phyloP scores from a whole-genome alignment of 2,329 filamentous ascomycete genomes.

The Thielaviopsis punctulata region DNA sequence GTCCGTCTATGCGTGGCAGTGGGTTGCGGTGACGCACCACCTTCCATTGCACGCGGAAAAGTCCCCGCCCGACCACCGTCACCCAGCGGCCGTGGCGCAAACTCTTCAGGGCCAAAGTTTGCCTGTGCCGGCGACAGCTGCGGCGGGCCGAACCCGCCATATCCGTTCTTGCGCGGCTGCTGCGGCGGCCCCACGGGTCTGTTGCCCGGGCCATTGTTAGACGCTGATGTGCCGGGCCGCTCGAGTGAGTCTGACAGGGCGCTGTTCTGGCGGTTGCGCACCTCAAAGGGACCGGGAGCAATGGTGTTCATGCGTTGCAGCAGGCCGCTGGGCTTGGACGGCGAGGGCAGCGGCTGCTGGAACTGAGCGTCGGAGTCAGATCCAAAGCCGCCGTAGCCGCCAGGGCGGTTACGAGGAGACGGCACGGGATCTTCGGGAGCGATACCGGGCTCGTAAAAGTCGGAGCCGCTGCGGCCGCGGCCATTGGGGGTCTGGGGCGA shows the following conservation, averaged over 20 bases:
- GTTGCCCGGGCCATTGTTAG: slow-evolving; percentile 17
- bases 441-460: slow-evolving; percentile 29
- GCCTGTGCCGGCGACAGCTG: slow-evolving; percentile 16
- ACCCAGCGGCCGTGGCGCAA: slow-evolving; percentile 21
- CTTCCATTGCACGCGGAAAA: slow-evolving; percentile 27
- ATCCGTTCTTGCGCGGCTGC: slow-evolving; percentile 32
- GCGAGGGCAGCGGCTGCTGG: slow-evolving; percentile 31
- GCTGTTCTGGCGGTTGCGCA: slow-evolving; percentile 20
- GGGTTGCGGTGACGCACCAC: slow-evolving; percentile 8
- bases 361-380: slow-evolving; percentile 23
- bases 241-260: slow-evolving; percentile 13
- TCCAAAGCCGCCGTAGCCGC: slow-evolving; percentile 33
- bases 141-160: slow-evolving; percentile 39
- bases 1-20: slow-evolving; percentile 2
- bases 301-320: slow-evolving; percentile 48
- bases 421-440: slow-evolving; percentile 25
- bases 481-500: slow-evolving; percentile 44
- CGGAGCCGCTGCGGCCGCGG: slow-evolving; percentile 25
- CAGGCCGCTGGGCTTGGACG: slow-evolving; percentile 24
- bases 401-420: slow-evolving; percentile 23
- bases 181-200: slow-evolving; percentile 19
- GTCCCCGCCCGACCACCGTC: slow-evolving; percentile 32
- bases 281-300: slow-evolving; percentile 48
- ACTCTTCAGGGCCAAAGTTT: slow-evolving; percentile 17
- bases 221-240: slow-evolving; percentile 19